These are phyloP conservation scores for Byssothecium circinans DNA, from an alignment of 2,329 filamentous ascomycete genomes.

Conservation along the genomic window DNA sequence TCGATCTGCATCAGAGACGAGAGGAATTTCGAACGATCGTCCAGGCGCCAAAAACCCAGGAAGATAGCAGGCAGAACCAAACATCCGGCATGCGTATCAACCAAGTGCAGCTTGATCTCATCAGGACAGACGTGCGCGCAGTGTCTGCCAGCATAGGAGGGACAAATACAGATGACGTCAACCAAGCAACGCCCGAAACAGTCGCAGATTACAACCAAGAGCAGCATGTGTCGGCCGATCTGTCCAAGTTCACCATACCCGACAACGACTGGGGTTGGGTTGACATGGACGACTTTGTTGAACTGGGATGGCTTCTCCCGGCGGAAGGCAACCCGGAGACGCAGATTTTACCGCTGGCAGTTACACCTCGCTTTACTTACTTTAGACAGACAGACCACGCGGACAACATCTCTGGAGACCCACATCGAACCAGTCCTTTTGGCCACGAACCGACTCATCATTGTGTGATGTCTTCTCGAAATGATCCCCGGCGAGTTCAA, in stretches of 20 bases:
- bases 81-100: slow-evolving; percentile 96
- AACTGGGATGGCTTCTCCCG: slow-evolving; percentile 93
- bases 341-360: slow-evolving; percentile 89
- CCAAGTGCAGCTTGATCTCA: slow-evolving; percentile 87
- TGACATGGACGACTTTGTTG: slow-evolving; percentile 99
- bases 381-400: slow-evolving; percentile 95
- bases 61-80: slow-evolving; percentile 70
- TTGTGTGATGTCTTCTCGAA: slow-evolving; percentile 79
- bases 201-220: slow-evolving; percentile 58
- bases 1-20: slow-evolving; percentile 90
- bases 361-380: slow-evolving; percentile 93
- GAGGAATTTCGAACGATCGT: slow-evolving; percentile 87
- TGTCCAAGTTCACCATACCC: slow-evolving; percentile 91
- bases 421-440: slow-evolving; percentile 82
- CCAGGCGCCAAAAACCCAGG: slow-evolving; percentile 60
- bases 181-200: slow-evolving; percentile 65
- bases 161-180: slow-evolving; percentile 75
- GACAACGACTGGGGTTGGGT: slow-evolving; percentile 97
- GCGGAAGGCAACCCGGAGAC: slow-evolving; percentile 89
- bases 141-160: slow-evolving; percentile 88
- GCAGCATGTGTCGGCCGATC: slow-evolving; percentile 53
- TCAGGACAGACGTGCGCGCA: slow-evolving; percentile 87
- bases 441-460: slow-evolving; percentile 91
- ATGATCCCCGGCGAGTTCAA: slow-evolving; percentile 84
- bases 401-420: slow-evolving; percentile 75